A percentile compares a stretch with the other conserved stretches of the same genome.
Conservation (phyloP, 2,329 filamentous ascomycete species). For the Emergomyces pasteurianus region DNA sequence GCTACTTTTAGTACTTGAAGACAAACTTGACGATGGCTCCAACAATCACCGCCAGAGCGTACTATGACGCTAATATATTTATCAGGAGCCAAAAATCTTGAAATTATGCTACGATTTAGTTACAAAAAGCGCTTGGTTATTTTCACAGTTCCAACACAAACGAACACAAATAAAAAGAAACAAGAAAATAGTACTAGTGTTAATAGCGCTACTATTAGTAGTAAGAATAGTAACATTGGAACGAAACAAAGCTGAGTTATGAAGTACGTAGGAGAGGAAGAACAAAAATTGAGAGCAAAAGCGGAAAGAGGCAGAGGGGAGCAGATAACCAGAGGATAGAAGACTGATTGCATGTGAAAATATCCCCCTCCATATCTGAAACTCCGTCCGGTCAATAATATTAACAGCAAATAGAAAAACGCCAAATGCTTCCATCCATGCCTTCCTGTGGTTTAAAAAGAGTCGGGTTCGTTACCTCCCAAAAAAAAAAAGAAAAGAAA, state of each 20-base stretch:
- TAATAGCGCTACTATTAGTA: too few species aligned
- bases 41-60: not conserved
- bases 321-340: not conserved
- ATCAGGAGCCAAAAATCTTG: not conserved
- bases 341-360: not conserved
- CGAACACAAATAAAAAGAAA: not conserved
- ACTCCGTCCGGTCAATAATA: not conserved
- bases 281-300: not conserved
- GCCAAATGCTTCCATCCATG: not conserved
- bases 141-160: too few species aligned
- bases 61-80: not conserved
- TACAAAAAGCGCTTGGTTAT: not conserved
- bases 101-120: not conserved
- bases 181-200: too few species aligned
- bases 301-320: not conserved
- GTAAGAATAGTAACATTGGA: too few species aligned
- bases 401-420: not conserved
- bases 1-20: too few species aligned
- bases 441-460: not conserved
- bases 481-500: not conserved
- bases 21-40: too few species aligned
- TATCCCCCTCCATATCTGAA: not conserved
- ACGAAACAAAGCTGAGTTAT: too few species aligned
- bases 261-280: not conserved
- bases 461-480: not conserved